Percentiles rank a stretch among this genome's conserved stretches.
These are phyloP conservation scores for Phaeosphaeria sp. DNA, from an alignment of 2,329 filamentous ascomycete species.

Conservation along the genomic window DNA sequence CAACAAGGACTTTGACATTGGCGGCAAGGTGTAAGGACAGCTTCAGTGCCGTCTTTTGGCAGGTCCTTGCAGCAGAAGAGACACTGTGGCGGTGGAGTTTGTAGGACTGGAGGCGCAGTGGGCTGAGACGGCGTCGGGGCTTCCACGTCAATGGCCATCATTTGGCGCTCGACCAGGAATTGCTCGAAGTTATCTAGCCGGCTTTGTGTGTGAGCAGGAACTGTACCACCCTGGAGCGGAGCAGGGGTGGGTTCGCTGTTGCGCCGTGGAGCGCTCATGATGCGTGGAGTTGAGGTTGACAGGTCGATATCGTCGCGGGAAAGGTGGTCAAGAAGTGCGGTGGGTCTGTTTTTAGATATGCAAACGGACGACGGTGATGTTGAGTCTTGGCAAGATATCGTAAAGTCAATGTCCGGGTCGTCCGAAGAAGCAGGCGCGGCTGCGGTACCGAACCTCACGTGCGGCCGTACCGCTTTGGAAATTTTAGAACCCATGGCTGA, in stretches of 20 bases:
- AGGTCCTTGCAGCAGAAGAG: slow-evolving; percentile 29
- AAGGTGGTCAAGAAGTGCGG: not conserved
- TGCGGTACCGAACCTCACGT: slow-evolving; percentile 25
- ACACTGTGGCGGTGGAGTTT: slow-evolving; percentile 19
- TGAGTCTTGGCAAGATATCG: slow-evolving; percentile 21
- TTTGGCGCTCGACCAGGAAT: slow-evolving; percentile 9
- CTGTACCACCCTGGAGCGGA: not conserved
- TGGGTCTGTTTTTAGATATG: not conserved
- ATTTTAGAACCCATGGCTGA: slow-evolving; percentile 36
- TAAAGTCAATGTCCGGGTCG: slow-evolving; percentile 13
- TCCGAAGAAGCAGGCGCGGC: slow-evolving; percentile 12
- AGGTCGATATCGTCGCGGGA: slow-evolving; percentile 18
- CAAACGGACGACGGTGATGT: not conserved
- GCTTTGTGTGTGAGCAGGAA: not conserved
- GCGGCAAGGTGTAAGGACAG: slow-evolving; percentile 39
- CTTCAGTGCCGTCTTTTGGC: slow-evolving; percentile 10
- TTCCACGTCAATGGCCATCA: slow-evolving; percentile 15
- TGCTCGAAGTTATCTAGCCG: slow-evolving; percentile 6
- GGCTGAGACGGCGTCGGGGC: not conserved
- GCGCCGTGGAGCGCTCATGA: slow-evolving; percentile 11
- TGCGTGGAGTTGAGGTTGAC: slow-evolving; percentile 1
- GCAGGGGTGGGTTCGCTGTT: slow-evolving; percentile 18
- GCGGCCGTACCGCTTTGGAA: slow-evolving; percentile 28
- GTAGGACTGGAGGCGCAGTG: not conserved
- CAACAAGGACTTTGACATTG: slow-evolving; percentile 43